phyloP scores from a whole-genome alignment of 2,329 filamentous ascomycete genomes.

The Claviceps lovelessii region DNA sequence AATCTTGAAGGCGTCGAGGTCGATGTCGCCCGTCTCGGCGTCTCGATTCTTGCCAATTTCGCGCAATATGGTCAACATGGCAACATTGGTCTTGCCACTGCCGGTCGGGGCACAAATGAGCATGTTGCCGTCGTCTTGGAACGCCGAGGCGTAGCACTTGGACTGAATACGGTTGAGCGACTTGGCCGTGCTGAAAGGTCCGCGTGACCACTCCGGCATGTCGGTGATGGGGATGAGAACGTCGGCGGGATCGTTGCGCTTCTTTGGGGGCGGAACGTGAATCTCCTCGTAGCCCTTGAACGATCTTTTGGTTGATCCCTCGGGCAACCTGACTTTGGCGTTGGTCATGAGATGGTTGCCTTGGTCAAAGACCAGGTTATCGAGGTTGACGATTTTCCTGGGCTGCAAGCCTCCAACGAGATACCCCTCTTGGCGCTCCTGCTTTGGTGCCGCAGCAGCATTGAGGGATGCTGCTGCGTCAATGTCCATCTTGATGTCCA shows the following conservation, averaged over 20 bases:
- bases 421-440: conserved; percentile 48
- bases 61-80: conserved; percentile 89
- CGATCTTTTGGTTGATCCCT: conserved; percentile 85
- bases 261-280: conserved; percentile 86
- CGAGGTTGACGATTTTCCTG: conserved; percentile 75
- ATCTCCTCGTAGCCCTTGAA: conserved; percentile 99
- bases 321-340: conserved; percentile 79
- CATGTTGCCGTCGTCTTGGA: conserved; percentile 92
- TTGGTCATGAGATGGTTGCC: conserved; percentile 99
- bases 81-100: conserved; percentile 96
- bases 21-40: conserved; percentile 78
- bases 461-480: conserved; percentile 53
- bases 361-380: conserved; percentile 93
- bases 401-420: conserved; percentile 76
- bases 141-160: conserved; percentile 80
- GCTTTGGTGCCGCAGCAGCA: conserved; percentile 30
- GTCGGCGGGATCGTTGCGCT: conserved; percentile 67
- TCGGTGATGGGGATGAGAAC: conserved; percentile 70
- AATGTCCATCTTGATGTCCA: conserved; percentile 93
- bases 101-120: conserved; percentile 94
- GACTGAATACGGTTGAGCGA: conserved; percentile 92
- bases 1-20: conserved; percentile 94
- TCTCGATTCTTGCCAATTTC: conserved; percentile 95
- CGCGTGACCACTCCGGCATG: conserved; percentile 81
- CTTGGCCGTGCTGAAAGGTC: conserved; percentile 73